Conservation (phyloP, 805 yeast species). For the Saturnispora silvae region DNA sequence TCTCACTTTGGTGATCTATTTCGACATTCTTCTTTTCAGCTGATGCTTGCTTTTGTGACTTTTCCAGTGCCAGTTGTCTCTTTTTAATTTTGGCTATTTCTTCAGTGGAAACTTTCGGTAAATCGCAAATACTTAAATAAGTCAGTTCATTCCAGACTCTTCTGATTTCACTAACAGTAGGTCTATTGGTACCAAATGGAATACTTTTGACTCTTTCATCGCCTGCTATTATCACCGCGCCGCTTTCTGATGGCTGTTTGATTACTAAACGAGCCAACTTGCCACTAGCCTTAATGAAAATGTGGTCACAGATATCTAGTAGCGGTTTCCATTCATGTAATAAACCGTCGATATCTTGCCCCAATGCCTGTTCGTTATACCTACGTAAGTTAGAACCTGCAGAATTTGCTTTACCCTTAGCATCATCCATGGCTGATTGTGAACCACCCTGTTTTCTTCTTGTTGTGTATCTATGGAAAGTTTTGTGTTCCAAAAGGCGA, state of each 20-base stretch:
- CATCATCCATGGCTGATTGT: slow-evolving; percentile 84
- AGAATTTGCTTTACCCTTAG: slow-evolving; percentile 90
- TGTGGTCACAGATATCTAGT: slow-evolving; percentile 51
- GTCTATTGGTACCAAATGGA: slow-evolving; percentile 86
- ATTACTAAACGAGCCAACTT: slow-evolving; percentile 37
- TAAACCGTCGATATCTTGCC: slow-evolving; percentile 64
- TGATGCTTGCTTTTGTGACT: slow-evolving; percentile 10
- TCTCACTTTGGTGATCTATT: slow-evolving; percentile 40
- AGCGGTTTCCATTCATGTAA: slow-evolving; percentile 54
- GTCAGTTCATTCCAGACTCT: slow-evolving; percentile 76
- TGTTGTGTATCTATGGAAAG: slow-evolving; percentile 91
- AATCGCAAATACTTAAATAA: slow-evolving; percentile 40
- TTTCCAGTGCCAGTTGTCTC: slow-evolving; percentile 23
- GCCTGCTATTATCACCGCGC: slow-evolving; percentile 36
- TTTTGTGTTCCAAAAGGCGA: slow-evolving; percentile 59
- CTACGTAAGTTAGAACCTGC: slow-evolving; percentile 90
- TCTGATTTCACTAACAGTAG: slow-evolving; percentile 71
- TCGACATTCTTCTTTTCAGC: not conserved
- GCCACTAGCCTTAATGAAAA: slow-evolving; percentile 68
- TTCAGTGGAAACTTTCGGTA: slow-evolving; percentile 38
- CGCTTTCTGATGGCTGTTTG: slow-evolving; percentile 26
- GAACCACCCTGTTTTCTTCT: slow-evolving; percentile 97
- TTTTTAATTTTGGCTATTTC: slow-evolving; percentile 21
- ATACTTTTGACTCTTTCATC: slow-evolving; percentile 60
- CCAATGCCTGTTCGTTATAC: slow-evolving; percentile 77